These are phyloP conservation scores for Pulveroboletus sp. DNA, from an alignment of 1,284 basidiomycete species.

Conservation along the genomic window DNA sequence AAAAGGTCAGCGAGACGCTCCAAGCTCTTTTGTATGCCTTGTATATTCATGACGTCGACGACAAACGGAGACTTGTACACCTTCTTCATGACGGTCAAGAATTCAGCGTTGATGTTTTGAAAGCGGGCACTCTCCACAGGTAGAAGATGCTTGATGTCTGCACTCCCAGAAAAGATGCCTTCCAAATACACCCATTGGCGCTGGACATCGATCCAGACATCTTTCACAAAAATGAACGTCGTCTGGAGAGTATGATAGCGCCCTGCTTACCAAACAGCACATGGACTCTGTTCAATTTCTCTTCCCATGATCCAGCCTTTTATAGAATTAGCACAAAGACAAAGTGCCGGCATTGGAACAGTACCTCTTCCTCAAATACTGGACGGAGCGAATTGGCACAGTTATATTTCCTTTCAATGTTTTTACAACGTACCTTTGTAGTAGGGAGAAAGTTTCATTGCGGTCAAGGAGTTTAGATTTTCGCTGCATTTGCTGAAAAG, in stretches of 20 bases:
- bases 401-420: neutral
- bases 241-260: neutral
- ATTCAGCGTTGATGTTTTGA: conserved; percentile 98
- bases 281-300: conserved; percentile 92
- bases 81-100: conserved; percentile 98
- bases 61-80: conserved; percentile 99
- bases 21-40: conserved; percentile 93
- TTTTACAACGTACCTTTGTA: conserved; percentile 72
- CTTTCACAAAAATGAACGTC: conserved; percentile 42
- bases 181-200: conserved; percentile 99
- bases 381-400: conserved; percentile 13
- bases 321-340: conserved; percentile 16
- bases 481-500: conserved; percentile 96
- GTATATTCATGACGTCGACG: conserved; percentile 95
- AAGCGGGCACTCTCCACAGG: conserved; percentile 97
- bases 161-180: conserved; percentile 98
- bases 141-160: conserved; percentile 97
- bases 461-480: conserved; percentile 92
- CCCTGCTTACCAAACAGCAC: conserved; percentile 83
- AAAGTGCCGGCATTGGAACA: neutral
- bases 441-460: conserved; percentile 97
- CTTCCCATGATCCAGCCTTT: conserved; percentile 88
- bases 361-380: conserved; percentile 92
- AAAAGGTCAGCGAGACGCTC: conserved; percentile 95
- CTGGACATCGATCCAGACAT: conserved; percentile 99